Base-by-base conservation (phyloP, 1,284 basidiomycete genomes). In the Microbotryum scabiosae region DNA sequence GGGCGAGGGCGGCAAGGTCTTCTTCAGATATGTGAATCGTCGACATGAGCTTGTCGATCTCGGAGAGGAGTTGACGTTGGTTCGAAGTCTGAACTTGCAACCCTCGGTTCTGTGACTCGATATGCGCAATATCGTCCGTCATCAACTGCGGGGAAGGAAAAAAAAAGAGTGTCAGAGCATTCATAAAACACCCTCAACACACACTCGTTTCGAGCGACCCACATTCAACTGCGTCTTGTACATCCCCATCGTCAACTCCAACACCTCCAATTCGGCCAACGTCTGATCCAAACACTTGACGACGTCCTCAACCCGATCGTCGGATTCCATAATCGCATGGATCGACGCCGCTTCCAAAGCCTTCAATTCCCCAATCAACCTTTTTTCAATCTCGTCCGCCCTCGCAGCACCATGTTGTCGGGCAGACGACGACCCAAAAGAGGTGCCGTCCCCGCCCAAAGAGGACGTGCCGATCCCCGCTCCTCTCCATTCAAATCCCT, bases 21-120 rank as follows among this genome's bases (percentile, higher is more conserved):
- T 85, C 82, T 60, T 83, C 79, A 66, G 90, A 84, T 16, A 98
- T 92, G 75, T 97, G 88, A 26, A 94, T 90, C 10, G 91, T 98
- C 83, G 90, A 84, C 70, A 97, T 77, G 26, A 96, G 78, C 70
- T 89, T 87, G 73, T 91, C 85, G 8, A 97, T 77, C 75, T 91
- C 92, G 45, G 78, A 79, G 36, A 96, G 75, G 8, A 97, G 79
- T 3, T 85, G 83, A 46, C 86, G 83, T 74, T 97, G 94, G 71
- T 98, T 99, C 72, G 94, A 91, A 12, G 86, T 97, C 72, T 98
- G 94, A 2, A 98, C 92, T 76, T 99, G 96, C 43, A 98, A 78
- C 70, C 96, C 96, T 56, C 93, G 83, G 73, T 96, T 94, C 75
- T 98, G 96, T 3, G 87, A 87, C 77, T 98, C 96, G 70, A 99